phyloP scores from a whole-genome alignment of 2,329 filamentous ascomycete species.

The Scedosporium minutisporum region DNA sequence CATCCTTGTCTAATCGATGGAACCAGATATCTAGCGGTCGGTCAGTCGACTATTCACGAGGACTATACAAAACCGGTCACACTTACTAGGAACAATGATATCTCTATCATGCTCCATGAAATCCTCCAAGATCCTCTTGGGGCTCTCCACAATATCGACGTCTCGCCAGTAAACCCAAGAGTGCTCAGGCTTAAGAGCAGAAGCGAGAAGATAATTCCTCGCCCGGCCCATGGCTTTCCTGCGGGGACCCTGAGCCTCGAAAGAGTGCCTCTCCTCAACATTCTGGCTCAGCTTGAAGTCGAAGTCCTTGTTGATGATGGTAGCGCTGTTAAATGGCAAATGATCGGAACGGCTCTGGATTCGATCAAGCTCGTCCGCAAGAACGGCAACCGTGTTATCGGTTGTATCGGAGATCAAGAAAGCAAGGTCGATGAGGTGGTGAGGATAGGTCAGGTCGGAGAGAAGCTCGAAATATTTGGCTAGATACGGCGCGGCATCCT shows the following conservation, averaged over 20 bases:
- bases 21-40: constrained; percentile 77
- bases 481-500: constrained; percentile 75
- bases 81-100: constrained; percentile 85
- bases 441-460: constrained; percentile 82
- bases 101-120: constrained; percentile 91
- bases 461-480: constrained; percentile 90
- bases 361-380: constrained; percentile 76
- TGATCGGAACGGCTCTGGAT: constrained; percentile 74
- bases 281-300: constrained; percentile 63
- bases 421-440: constrained; percentile 86
- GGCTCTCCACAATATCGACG: constrained; percentile 90
- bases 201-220: constrained; percentile 79
- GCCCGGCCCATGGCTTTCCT: constrained; percentile 85
- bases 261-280: constrained; percentile 76
- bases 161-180: constrained; percentile 99
- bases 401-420: constrained; percentile 89
- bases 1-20: constrained; percentile 70
- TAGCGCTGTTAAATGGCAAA: constrained; percentile 75
- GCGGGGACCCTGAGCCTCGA: constrained; percentile 77
- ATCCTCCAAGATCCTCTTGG: constrained; percentile 80
- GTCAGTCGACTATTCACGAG: constrained; percentile 2
- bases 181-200: constrained; percentile 83
- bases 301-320: constrained; percentile 88
- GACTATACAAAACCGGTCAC: constrained; percentile 15
- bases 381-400: constrained; percentile 83